Evolutionary conservation across 257 asterid species (phyloP), one percentile per base, ranked within the genome.

Genomic region (Ballota nigra): DNA sequence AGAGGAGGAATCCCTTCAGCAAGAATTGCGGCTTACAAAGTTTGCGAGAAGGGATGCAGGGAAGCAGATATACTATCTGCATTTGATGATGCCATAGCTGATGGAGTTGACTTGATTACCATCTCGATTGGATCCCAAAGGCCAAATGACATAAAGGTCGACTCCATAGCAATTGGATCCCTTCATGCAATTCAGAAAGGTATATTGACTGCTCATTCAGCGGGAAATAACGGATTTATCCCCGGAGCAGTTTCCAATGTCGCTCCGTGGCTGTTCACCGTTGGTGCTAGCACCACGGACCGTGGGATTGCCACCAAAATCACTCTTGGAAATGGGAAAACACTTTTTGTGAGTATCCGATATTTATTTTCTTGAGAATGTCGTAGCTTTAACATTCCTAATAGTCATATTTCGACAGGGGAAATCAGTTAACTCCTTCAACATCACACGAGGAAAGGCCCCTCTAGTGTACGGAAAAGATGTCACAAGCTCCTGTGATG

Each of bases 231-330:
- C 1, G 85, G 83, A 4, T 13, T 41, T 3, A 0, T 0, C 1
- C 16, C 73, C 0, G 71, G 68, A 11, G 0, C 34, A 2, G 79
- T 72, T 9, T 0, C 6, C 12, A 80, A 86, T 29, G 67, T 69
- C 1, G 84, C 74, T 0, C 90, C 90, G 1, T 85, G 90, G 90
- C 33, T 85, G 26, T 62, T 85, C 45, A 58, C 78, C 0, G 82
- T 83, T 18, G 90, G 68, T 0, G 86, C 90, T 0, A 80, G 87
- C 77, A 73, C 36, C 15, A 80, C 29, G 6, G 81, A 69, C 31
- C 79, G 87, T 15, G 76, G 71, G 69, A 78, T 85, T 45, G 55
- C 58, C 61, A 36, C 77, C 41, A 74, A 71, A 51, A 61, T 85
- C 60, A 6, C 19, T 16, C 84, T 85, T 2, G 87, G 83, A 31